Conservation (phyloP, 495 filamentous ascomycete genomes). For the Aspergillus sclerotioniger region DNA sequence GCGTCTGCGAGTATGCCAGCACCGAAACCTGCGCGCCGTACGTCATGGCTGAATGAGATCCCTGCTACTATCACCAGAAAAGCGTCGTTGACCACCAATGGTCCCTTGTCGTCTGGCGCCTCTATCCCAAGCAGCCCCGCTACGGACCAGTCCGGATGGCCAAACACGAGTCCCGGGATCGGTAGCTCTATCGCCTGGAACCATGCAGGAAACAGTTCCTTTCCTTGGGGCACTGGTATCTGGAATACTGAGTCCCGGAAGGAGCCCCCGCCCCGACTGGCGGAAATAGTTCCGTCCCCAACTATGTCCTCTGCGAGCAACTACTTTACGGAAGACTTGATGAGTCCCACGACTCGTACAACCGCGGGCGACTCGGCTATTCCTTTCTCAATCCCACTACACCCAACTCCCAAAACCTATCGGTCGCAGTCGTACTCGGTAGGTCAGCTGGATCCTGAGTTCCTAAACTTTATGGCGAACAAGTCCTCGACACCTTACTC, state of each 20-base stretch:
- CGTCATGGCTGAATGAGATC: conserved; percentile 56
- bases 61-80: conserved; percentile 47
- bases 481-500: conserved; percentile 42
- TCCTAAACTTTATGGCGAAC: conserved; percentile 40
- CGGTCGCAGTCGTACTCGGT: conserved; percentile 97
- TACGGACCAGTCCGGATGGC: conserved; percentile 69
- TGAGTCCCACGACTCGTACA: conserved; percentile 54
- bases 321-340: conserved; percentile 46
- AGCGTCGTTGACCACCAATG: conserved; percentile 43
- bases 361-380: conserved; percentile 61
- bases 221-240: conserved; percentile 73
- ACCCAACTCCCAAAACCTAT: conserved; percentile 88
- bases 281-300: conserved; percentile 74
- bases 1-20: conserved; percentile 34
- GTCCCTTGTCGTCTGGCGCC: conserved; percentile 69
- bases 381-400: conserved; percentile 85
- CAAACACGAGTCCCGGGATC: conserved; percentile 43
- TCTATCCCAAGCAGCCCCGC: conserved; percentile 75
- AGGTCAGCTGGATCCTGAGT: conserved; percentile 80
- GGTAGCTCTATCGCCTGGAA: conserved; percentile 58
- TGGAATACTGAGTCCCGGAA: conserved; percentile 74
- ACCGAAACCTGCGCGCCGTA: conserved; percentile 46
- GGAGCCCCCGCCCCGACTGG: conserved; percentile 68
- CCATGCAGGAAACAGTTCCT: conserved; percentile 54
- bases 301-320: conserved; percentile 56